Evolutionary conservation across 139 green algal genomes (phyloP).

Genomic region (Chlamydomonas sphaeroides): DNA sequence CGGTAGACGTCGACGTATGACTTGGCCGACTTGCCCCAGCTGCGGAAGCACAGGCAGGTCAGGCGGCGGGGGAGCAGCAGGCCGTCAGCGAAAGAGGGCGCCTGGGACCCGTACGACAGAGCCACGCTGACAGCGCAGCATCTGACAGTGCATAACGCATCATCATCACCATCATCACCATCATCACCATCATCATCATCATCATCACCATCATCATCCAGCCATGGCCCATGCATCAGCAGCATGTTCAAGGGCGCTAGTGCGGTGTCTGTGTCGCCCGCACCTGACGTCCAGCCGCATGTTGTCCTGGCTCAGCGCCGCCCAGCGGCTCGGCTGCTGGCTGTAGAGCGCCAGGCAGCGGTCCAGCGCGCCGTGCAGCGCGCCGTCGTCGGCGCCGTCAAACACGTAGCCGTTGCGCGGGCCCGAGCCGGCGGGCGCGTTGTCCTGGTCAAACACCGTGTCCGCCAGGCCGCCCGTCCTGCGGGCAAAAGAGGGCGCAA

Average conservation of each 20-base stretch:
- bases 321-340: slow-evolving; percentile 55
- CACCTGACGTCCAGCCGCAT: slow-evolving; percentile 59
- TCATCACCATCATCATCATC: too few species aligned
- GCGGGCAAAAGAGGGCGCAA: too few species aligned
- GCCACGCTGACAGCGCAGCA: too few species aligned
- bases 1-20: slow-evolving; percentile 63
- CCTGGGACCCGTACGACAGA: too few species aligned
- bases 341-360: slow-evolving; percentile 74
- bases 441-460: slow-evolving; percentile 83
- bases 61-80: too few species aligned
- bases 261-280: too few species aligned
- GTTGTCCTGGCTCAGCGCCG: slow-evolving; percentile 54
- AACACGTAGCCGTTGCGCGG: slow-evolving; percentile 90
- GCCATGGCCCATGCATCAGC: background rate
- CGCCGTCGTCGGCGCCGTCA: slow-evolving; percentile 82
- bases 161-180: too few species aligned
- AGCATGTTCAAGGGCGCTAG: too few species aligned
- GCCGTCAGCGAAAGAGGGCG: too few species aligned
- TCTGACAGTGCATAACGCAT: too few species aligned
- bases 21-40: slow-evolving; percentile 53
- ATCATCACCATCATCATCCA: too few species aligned
- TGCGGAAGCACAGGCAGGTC: too few species aligned
- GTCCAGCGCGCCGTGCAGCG: slow-evolving; percentile 77
- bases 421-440: background rate
- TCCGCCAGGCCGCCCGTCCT: slow-evolving; percentile 88